A percentile compares a stretch with the other conserved stretches of the same genome.
phyloP scores from a whole-genome alignment of 1,284 basidiomycete genomes.

The Pisolithus thermaeus region DNA sequence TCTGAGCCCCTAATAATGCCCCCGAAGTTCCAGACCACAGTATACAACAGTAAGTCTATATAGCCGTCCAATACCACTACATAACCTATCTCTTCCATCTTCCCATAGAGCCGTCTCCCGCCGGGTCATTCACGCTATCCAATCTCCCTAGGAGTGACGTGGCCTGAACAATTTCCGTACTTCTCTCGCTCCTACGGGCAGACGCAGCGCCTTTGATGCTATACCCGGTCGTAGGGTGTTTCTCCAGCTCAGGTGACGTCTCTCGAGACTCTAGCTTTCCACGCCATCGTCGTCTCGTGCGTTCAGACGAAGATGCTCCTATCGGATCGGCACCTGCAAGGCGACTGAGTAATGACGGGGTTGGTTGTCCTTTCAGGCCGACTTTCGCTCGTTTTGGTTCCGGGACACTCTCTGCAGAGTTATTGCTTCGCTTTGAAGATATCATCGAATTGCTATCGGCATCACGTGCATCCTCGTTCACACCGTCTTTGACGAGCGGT shows the following conservation, averaged over 20 bases:
- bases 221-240: slow-evolving; percentile 34
- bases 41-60: not conserved
- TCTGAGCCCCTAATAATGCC: too few species aligned
- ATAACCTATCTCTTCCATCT: slow-evolving; percentile 15
- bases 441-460: slow-evolving; percentile 4
- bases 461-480: slow-evolving; percentile 2
- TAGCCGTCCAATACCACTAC: slow-evolving; percentile 8
- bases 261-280: slow-evolving; percentile 15
- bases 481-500: slow-evolving; percentile 11
- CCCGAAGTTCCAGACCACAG: too few species aligned
- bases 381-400: slow-evolving; percentile 18
- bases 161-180: slow-evolving; percentile 12
- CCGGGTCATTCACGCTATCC: slow-evolving; percentile 13
- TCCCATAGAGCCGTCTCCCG: slow-evolving; percentile 10
- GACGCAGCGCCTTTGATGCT: slow-evolving; percentile 55
- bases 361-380: slow-evolving; percentile 15
- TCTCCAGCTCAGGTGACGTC: slow-evolving; percentile 26
- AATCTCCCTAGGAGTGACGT: slow-evolving; percentile 45
- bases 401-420: slow-evolving; percentile 17
- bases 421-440: slow-evolving; percentile 20
- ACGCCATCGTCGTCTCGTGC: slow-evolving; percentile 15
- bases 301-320: slow-evolving; percentile 3
- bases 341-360: slow-evolving; percentile 27
- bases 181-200: slow-evolving; percentile 17
- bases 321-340: slow-evolving; percentile 18